Conservation (phyloP, 1,139 yeast species). For the Magnusiomyces clavatus region DNA sequence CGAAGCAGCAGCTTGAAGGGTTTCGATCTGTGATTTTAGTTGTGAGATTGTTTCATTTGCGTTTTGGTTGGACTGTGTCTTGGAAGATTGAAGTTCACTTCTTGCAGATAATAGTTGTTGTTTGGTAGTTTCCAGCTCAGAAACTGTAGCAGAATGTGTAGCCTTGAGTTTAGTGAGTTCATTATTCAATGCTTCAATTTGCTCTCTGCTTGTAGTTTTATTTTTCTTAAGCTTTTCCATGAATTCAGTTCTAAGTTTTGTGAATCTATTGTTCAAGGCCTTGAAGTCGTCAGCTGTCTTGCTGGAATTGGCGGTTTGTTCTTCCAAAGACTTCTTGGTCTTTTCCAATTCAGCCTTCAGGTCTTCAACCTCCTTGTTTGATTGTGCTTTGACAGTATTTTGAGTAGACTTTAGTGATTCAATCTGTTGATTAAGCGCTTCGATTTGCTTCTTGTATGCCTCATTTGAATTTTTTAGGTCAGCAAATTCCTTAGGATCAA, state of each 20-base stretch:
- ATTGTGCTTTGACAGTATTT: too few species aligned
- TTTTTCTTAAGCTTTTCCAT: constrained; percentile 27
- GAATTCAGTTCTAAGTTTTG: constrained; percentile 25
- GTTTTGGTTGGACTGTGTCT: not conserved
- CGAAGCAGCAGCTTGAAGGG: not conserved
- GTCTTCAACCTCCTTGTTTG: constrained; percentile 4
- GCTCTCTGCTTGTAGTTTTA: constrained; percentile 18
- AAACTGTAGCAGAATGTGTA: constrained; percentile 22
- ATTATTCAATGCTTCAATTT: constrained; percentile 17
- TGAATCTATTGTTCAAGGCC: constrained; percentile 19
- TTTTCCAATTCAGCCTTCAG: constrained; percentile 9
- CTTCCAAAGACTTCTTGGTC: constrained; percentile 7
- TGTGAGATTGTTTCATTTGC: not conserved
- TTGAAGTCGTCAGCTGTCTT: constrained; percentile 10
- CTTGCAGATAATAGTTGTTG: constrained; percentile 10
- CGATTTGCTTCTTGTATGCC: constrained; percentile 20
- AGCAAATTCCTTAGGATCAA: constrained; percentile 42
- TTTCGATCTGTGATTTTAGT: not conserved
- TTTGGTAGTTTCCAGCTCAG: constrained; percentile 12
- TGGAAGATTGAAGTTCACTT: constrained; percentile 23
- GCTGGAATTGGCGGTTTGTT: not conserved
- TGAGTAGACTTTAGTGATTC: not conserved
- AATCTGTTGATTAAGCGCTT: constrained; percentile 9
- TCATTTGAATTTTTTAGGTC: constrained; percentile 34
- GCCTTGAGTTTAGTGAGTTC: constrained; percentile 21